phyloP scores from a whole-genome alignment of 352 stramenopile species.

The Phytophthora megakarya region DNA sequence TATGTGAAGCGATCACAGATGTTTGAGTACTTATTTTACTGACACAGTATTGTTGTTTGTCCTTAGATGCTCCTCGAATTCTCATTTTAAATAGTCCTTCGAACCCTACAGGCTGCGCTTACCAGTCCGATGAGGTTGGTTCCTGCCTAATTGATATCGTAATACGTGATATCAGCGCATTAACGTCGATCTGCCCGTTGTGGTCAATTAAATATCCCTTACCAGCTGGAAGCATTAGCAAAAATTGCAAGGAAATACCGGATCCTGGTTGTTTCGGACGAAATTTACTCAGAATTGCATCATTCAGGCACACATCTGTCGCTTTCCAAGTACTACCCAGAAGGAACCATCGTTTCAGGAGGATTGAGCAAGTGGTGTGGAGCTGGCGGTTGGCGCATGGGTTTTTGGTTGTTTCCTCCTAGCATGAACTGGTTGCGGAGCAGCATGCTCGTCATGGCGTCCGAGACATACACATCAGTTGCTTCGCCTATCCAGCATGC shows the following conservation, averaged over 20 bases:
- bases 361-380: conserved; percentile 90
- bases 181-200: conserved; percentile 6
- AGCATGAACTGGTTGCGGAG: conserved; percentile 82
- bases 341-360: conserved; percentile 88
- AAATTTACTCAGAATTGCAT: conserved; percentile 89
- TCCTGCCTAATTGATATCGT: neutral
- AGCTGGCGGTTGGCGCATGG: conserved; percentile 87
- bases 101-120: conserved; percentile 85
- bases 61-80: conserved; percentile 78
- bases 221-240: conserved; percentile 65
- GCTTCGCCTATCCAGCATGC: conserved; percentile 87
- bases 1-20: conserved; percentile 17
- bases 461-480: conserved; percentile 89
- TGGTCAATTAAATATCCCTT: neutral
- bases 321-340: conserved; percentile 86
- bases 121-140: conserved; percentile 73
- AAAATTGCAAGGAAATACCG: conserved; percentile 82
- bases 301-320: conserved; percentile 76
- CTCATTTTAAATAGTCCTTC: conserved; percentile 88
- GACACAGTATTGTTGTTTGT: neutral
- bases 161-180: neutral
- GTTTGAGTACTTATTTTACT: conserved; percentile 4
- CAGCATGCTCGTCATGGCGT: conserved; percentile 90
- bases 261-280: conserved; percentile 89
- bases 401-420: conserved; percentile 85